These are phyloP conservation scores for Chrysanthemum makinoi DNA, from an alignment of 129 eudicot genomes.

Conservation along the genomic window DNA sequence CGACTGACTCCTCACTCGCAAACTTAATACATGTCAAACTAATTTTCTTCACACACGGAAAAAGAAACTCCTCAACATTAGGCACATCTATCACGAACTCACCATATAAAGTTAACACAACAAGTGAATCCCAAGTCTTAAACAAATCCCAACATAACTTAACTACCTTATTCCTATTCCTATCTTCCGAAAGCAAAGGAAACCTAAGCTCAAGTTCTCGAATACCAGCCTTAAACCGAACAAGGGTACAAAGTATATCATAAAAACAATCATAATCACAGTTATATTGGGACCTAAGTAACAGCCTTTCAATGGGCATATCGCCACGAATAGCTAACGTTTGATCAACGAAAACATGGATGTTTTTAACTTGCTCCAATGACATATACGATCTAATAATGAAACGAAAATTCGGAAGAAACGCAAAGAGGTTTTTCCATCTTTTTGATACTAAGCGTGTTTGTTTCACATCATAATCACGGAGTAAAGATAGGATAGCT, in stretches of 20 bases:
- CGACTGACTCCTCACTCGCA: neutral
- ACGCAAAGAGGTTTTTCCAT: neutral
- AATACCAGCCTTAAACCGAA: slow-evolving; percentile 15
- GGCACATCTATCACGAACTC: slow-evolving; percentile 23
- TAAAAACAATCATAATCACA: slow-evolving; percentile 23
- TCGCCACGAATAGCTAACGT: slow-evolving; percentile 10
- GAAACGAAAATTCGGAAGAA: neutral
- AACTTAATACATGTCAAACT: neutral
- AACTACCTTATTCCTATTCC: neutral
- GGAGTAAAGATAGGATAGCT: neutral
- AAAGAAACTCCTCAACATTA: neutral
- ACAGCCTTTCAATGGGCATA: slow-evolving; percentile 15
- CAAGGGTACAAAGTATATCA: neutral
- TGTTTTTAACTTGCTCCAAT: slow-evolving; percentile 6
- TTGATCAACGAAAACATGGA: slow-evolving; percentile 24
- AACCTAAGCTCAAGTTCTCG: slow-evolving; percentile 20
- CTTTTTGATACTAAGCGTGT: neutral
- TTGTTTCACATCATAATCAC: neutral
- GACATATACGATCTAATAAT: neutral
- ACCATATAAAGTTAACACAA: slow-evolving; percentile 16
- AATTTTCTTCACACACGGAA: slow-evolving; percentile 26
- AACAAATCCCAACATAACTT: slow-evolving; percentile 25
- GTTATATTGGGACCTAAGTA: slow-evolving; percentile 3
- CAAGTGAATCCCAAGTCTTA: neutral
- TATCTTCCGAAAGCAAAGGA: neutral